A percentile compares a stretch with the other conserved stretches of the same genome.
phyloP scores from a whole-genome alignment of 2,329 filamentous ascomycete genomes.

The Plenodomus biglobosus region DNA sequence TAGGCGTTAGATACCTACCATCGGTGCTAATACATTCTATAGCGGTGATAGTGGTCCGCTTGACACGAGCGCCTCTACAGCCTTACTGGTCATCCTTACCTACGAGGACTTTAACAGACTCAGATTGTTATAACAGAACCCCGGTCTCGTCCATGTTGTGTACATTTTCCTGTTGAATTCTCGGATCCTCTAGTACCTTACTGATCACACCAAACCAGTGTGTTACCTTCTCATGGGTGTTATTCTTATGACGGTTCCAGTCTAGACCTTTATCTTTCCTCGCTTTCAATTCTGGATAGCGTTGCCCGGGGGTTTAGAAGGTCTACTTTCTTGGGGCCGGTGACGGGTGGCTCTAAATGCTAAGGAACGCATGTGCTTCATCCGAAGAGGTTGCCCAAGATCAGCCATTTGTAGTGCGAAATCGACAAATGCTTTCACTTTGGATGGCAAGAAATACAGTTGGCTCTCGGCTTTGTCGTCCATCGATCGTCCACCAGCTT shows the following conservation, averaged over 20 bases:
- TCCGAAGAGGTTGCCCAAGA: conserved; percentile 17
- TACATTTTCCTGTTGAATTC: conserved; percentile 1
- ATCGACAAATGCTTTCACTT: conserved; percentile 32
- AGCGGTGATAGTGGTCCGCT: conserved; percentile 13
- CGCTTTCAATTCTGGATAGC: conserved; percentile 6
- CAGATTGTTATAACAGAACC: conserved; percentile 11
- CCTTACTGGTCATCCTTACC: conserved; percentile 11
- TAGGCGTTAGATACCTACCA: conserved; percentile 18
- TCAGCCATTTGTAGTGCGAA: conserved; percentile 18
- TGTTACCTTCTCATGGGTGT: conserved; percentile 14
- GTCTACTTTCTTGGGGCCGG: conserved; percentile 9
- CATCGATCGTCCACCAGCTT: conserved; percentile 23
- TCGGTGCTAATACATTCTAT: conserved; percentile 15
- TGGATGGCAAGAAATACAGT: conserved; percentile 10
- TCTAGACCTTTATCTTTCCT: conserved; percentile 8
- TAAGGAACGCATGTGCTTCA: conserved; percentile 21
- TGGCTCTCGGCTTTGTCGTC: conserved; percentile 31
- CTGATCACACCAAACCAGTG: conserved; percentile 21
- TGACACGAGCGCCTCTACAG: conserved; percentile 17
- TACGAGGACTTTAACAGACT: conserved; percentile 11
- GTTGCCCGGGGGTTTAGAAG: conserved; percentile 13
- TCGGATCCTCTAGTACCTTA: conserved; percentile 2
- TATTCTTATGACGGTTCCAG: conserved; percentile 9
- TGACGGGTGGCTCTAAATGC: conserved; percentile 15
- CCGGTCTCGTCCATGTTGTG: conserved; percentile 5